phyloP scores from a whole-genome alignment of 805 yeast species.

The Ogataea nakhonphanomensis region DNA sequence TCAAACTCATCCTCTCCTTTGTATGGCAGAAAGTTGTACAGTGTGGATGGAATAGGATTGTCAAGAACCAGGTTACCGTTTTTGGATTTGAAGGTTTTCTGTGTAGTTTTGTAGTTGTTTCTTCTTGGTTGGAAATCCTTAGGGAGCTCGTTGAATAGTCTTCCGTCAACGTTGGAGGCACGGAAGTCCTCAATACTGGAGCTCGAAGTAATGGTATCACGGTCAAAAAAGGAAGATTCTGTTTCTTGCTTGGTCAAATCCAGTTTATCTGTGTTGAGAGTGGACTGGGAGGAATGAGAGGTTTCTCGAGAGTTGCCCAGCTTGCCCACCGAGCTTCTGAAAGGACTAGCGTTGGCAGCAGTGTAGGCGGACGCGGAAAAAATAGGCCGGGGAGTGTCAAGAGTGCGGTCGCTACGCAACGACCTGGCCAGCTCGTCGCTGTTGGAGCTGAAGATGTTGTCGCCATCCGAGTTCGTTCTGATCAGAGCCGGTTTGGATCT shows the following conservation, averaged over 20 bases:
- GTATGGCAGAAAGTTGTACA: conserved; percentile 78
- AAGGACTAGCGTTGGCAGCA: conserved; percentile 44
- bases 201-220: conserved; percentile 18
- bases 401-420: conserved; percentile 35
- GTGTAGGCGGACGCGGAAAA: conserved; percentile 62
- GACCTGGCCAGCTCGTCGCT: conserved; percentile 36
- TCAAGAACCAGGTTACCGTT: conserved; percentile 85
- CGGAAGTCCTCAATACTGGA: conserved; percentile 20
- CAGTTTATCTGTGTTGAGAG: conserved; percentile 8
- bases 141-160: conserved; percentile 31
- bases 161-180: conserved; percentile 29
- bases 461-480: conserved; percentile 37
- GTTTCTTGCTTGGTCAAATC: conserved; percentile 15
- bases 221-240: conserved; percentile 17
- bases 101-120: conserved; percentile 33
- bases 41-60: conserved; percentile 89
- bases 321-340: conserved; percentile 20
- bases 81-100: conserved; percentile 69
- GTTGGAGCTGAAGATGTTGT: conserved; percentile 23
- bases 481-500: conserved; percentile 52
- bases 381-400: conserved; percentile 64
- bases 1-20: conserved; percentile 91
- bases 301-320: conserved; percentile 26
- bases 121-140: conserved; percentile 36
- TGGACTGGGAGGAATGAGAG: conserved; percentile 22